Evolutionary conservation across 768 basidiomycete genomes (phyloP).

Genomic region (Asterophora lycoperdoides): DNA sequence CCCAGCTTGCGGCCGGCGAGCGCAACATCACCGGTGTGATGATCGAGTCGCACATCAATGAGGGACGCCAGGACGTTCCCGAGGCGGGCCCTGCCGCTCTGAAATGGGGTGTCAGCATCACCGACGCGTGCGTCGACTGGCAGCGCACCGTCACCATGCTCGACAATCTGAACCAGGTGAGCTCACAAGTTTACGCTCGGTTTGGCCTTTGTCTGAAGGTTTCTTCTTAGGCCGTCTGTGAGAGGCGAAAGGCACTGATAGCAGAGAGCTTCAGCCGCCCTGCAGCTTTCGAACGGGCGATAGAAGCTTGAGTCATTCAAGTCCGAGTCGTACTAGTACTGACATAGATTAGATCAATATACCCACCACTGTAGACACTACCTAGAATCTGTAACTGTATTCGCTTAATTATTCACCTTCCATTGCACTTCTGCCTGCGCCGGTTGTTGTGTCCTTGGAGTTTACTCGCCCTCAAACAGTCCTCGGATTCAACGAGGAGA

Average conservation of each 20-base stretch:
- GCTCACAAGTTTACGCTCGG: too few species aligned
- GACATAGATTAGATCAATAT: too few species aligned
- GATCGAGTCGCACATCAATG: constrained; percentile 94
- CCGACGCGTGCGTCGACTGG: constrained; percentile 92
- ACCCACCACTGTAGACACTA: too few species aligned
- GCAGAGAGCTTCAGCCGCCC: constrained; percentile 34
- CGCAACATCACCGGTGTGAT: constrained; percentile 88
- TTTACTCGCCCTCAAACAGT: too few species aligned
- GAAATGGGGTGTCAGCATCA: constrained; percentile 83
- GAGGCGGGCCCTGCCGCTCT: constrained; percentile 58
- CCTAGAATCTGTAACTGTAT: too few species aligned
- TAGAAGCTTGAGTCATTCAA: too few species aligned
- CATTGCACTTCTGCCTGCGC: too few species aligned
- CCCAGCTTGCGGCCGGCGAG: constrained; percentile 69
- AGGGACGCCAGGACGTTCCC: constrained; percentile 88
- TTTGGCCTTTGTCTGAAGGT: too few species aligned
- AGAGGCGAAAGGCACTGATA: constrained; percentile 40
- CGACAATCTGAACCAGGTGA: constrained; percentile 58
- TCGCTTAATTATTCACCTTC: too few species aligned
- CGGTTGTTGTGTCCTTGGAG: too few species aligned
- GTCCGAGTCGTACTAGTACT: too few species aligned
- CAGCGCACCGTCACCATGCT: constrained; percentile 75
- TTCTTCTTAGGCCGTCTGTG: constrained; percentile 37
- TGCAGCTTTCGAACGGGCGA: constrained; percentile 30
- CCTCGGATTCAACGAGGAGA: too few species aligned